A percentile compares a stretch with the other conserved stretches of the same genome.
Conservation (phyloP, 768 basidiomycete genomes). For the Mycena epipterygia region DNA sequence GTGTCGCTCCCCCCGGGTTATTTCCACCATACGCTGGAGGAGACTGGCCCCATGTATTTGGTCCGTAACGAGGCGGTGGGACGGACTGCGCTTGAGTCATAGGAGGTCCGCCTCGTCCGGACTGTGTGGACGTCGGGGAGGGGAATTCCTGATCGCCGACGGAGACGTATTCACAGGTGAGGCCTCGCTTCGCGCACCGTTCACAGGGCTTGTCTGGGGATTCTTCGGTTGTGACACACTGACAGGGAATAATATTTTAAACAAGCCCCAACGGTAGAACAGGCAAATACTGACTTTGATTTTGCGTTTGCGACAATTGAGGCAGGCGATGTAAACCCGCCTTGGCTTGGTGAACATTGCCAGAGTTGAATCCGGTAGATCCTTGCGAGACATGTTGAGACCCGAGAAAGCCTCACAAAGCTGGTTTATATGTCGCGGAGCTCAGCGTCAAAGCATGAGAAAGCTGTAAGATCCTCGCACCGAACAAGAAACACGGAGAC, state of each 20-base stretch:
- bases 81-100: not conserved
- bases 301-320: not conserved
- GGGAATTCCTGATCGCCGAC: not conserved
- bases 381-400: not conserved
- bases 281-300: not conserved
- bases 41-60: not conserved
- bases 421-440: too few species aligned
- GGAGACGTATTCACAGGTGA: constrained; percentile 14
- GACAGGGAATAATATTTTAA: not conserved
- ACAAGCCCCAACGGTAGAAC: not conserved
- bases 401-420: not conserved
- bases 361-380: not conserved
- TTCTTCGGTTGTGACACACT: constrained; percentile 11
- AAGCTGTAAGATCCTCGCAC: too few species aligned
- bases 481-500: too few species aligned
- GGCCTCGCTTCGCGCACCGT: not conserved
- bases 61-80: not conserved
- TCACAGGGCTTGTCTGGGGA: not conserved
- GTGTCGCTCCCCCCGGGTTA: not conserved
- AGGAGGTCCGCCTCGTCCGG: not conserved
- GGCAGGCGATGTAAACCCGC: constrained; percentile 16
- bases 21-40: not conserved
- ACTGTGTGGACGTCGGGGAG: not conserved
- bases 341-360: not conserved
- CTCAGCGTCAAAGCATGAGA: too few species aligned